Evolutionary conservation across 116 monocot species (phyloP), one percentile per base, ranked within the genome.

Genomic region (Phalaenopsis hybrid): DNA sequence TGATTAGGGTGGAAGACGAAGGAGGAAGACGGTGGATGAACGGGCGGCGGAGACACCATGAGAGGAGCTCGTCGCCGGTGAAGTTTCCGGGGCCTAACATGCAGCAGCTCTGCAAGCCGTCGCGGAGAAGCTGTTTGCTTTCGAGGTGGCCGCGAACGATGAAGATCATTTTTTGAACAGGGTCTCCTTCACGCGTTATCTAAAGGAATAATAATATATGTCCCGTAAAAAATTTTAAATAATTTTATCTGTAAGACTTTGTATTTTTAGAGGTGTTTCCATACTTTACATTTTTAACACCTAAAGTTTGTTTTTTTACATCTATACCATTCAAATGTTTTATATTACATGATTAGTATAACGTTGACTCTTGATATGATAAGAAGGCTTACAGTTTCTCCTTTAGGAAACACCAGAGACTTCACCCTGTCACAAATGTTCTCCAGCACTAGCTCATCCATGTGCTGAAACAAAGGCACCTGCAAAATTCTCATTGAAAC

Each of bases 41-140:
- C 0, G 93, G 93, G 1, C 88, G 85, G 15, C 93, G 86, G 41
- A 93, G 87, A 77, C 93, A 93, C 92, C 93, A 93, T 1, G 89
- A 88, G 15, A 93, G 86, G 50, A 93, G 91, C 91, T 93, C 93
- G 76, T 93, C 93, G 9, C 93, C 93, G 76, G 78, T 91, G 91
- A 93, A 91, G 88, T 92, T 95, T 6, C 95, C 95, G 8, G 95
- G 95, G 51, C 95, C 95, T 4, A 95, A 78, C 92, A 87, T 95
- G 89, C 95, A 95, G 83, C 79, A 82, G 75, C 95, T 95, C 77
- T 91, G 85, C 21, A 92, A 79, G 8, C 89, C 93, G 61, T 91
- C 87, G 0, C 93, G 83, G 10, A 95, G 83, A 34, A 72, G 45
- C 81, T 95, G 95, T 84, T 88, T 91, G 85, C 95, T 92, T 68